Percentiles rank a stretch among this genome's conserved stretches.
Evolutionary conservation across 2,329 filamentous ascomycete genomes (phyloP).

Genomic region (Penicillium verrucosum): DNA sequence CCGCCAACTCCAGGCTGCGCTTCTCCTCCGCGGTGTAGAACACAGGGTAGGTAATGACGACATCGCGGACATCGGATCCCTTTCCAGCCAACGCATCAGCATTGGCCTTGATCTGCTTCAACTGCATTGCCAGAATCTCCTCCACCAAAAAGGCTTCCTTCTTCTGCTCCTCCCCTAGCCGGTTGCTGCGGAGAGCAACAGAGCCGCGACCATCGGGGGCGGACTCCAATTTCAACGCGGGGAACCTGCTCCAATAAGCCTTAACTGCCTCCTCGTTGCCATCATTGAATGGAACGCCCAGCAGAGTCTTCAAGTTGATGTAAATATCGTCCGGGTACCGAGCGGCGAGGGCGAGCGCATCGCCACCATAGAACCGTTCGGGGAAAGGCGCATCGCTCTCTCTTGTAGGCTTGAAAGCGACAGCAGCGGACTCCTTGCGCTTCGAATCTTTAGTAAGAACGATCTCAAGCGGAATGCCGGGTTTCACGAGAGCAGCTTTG

Average conservation of each 20-base stretch:
- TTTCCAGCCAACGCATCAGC: conserved; percentile 79
- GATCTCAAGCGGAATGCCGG: conserved; percentile 94
- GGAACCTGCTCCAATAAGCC: conserved; percentile 73
- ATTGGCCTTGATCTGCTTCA: conserved; percentile 86
- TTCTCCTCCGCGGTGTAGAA: conserved; percentile 92
- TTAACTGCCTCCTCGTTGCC: conserved; percentile 53
- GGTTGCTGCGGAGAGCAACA: conserved; percentile 75
- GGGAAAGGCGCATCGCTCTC: conserved; percentile 68
- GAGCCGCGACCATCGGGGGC: conserved; percentile 57
- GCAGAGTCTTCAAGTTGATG: conserved; percentile 83
- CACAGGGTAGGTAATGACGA: conserved; percentile 82
- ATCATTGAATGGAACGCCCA: conserved; percentile 63
- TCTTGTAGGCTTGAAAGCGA: conserved; percentile 87
- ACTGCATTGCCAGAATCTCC: conserved; percentile 92
- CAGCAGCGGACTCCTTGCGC: conserved; percentile 86
- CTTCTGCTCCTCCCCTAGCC: conserved; percentile 63
- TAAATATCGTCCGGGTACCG: conserved; percentile 93
- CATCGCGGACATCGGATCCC: conserved; percentile 69
- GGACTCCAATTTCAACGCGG: conserved; percentile 67
- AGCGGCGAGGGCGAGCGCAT: conserved; percentile 81
- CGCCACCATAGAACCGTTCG: conserved; percentile 86
- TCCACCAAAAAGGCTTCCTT: conserved; percentile 69
- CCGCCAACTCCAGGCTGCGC: conserved; percentile 77
- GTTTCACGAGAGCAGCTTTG: conserved; percentile 93
- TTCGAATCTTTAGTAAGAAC: conserved; percentile 97